These are phyloP conservation scores for Suhomyces vadensis DNA, from an alignment of 805 yeast genomes.

Conservation along the genomic window DNA sequence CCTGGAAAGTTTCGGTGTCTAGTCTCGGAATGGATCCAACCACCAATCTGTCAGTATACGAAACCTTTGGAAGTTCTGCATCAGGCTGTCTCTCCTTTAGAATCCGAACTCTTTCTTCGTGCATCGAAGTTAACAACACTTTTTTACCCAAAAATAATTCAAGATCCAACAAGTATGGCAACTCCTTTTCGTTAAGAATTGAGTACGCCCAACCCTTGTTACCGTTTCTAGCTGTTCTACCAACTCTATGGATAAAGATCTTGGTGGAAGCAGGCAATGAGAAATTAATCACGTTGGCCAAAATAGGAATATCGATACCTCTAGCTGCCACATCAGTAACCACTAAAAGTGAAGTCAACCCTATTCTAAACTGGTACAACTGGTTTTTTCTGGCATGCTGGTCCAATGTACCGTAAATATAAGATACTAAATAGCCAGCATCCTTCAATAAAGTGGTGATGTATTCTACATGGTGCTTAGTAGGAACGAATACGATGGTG, in stretches of 20 bases:
- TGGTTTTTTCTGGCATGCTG: constrained; percentile 94
- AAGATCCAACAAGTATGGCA: constrained; percentile 87
- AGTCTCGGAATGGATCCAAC: constrained; percentile 80
- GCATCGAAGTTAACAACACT: constrained; percentile 68
- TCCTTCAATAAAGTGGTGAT: constrained; percentile 66
- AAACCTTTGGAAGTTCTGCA: constrained; percentile 55
- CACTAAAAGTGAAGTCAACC: constrained; percentile 80
- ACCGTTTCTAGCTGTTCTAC: constrained; percentile 99
- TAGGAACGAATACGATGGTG: constrained; percentile 93
- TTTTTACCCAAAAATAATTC: constrained; percentile 88
- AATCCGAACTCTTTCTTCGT: constrained; percentile 58
- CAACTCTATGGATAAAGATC: constrained; percentile 94
- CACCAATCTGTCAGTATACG: constrained; percentile 75
- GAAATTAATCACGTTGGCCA: constrained; percentile 92
- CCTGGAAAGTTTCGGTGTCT: constrained; percentile 69
- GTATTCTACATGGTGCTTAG: constrained; percentile 97
- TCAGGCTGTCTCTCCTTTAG: constrained; percentile 48
- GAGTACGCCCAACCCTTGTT: constrained; percentile 97
- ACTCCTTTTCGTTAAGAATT: constrained; percentile 77
- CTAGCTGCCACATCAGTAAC: constrained; percentile 99
- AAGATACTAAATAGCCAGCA: constrained; percentile 84
- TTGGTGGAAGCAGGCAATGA: constrained; percentile 91
- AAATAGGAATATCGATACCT: constrained; percentile 96
- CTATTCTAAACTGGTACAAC: constrained; percentile 78
- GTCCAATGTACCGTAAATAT: constrained; percentile 91